A percentile compares a stretch with the other conserved stretches of the same genome.
These are phyloP conservation scores for Fusarium chaquense DNA, from an alignment of 2,329 filamentous ascomycete genomes.

Conservation along the genomic window DNA sequence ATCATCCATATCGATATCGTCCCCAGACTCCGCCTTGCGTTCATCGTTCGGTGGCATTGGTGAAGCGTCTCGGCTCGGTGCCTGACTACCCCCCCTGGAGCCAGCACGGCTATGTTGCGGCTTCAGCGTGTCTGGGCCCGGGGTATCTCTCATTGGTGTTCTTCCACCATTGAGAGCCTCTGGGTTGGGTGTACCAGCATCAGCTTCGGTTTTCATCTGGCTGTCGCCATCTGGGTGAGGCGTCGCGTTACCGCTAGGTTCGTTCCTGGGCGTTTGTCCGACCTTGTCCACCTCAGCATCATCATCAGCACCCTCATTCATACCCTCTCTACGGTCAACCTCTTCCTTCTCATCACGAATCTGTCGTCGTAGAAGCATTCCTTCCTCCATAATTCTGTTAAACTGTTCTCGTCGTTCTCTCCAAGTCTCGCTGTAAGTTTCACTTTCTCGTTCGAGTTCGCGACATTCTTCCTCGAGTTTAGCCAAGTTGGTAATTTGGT, in stretches of 20 bases:
- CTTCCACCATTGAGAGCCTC: slow-evolving; percentile 47
- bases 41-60: slow-evolving; percentile 48
- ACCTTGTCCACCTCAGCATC: slow-evolving; percentile 61
- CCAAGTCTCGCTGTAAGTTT: slow-evolving; percentile 86
- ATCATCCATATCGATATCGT: slow-evolving; percentile 72
- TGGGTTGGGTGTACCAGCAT: slow-evolving; percentile 47
- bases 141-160: slow-evolving; percentile 52
- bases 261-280: slow-evolving; percentile 64
- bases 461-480: slow-evolving; percentile 91
- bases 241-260: slow-evolving; percentile 64
- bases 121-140: slow-evolving; percentile 47
- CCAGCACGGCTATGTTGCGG: slow-evolving; percentile 36
- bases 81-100: slow-evolving; percentile 45
- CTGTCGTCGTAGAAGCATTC: slow-evolving; percentile 83
- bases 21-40: slow-evolving; percentile 57
- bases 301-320: slow-evolving; percentile 76
- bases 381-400: slow-evolving; percentile 88
- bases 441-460: slow-evolving; percentile 86
- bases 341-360: slow-evolving; percentile 97
- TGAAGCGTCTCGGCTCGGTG: slow-evolving; percentile 47
- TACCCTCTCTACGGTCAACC: slow-evolving; percentile 86
- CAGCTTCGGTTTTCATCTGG: slow-evolving; percentile 47
- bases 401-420: slow-evolving; percentile 87
- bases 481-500: slow-evolving; percentile 80
- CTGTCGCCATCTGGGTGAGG: slow-evolving; percentile 60